A percentile compares a stretch with the other conserved stretches of the same genome.
Evolutionary conservation across 2,329 filamentous ascomycete species (phyloP).

Genomic region (Cladosporium halotolerans): DNA sequence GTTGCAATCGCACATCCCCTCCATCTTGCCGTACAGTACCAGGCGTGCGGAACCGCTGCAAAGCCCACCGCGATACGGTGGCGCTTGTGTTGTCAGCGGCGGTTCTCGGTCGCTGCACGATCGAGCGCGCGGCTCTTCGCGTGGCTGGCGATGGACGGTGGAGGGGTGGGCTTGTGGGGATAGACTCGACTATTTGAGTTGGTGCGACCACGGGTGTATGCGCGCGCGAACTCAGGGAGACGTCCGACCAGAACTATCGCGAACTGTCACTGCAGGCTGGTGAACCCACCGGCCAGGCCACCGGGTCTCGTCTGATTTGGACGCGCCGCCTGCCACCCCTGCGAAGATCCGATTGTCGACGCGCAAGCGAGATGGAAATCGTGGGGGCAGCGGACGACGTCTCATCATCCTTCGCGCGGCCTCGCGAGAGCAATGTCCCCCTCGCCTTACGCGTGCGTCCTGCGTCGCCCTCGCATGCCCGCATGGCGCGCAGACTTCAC

Average conservation of each 20-base stretch:
- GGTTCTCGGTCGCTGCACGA: neutral
- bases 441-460: neutral
- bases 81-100: neutral
- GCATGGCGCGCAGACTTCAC: slow-evolving; percentile 5
- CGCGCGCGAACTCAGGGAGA: neutral
- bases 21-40: neutral
- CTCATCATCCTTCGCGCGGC: neutral
- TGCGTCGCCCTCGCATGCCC: neutral
- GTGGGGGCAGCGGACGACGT: slow-evolving; percentile 3
- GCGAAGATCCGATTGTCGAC: slow-evolving; percentile 1
- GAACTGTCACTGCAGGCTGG: neutral
- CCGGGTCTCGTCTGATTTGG: neutral
- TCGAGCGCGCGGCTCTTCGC: neutral
- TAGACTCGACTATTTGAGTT: neutral
- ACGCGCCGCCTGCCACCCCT: neutral
- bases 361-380: slow-evolving; percentile 4
- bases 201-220: neutral
- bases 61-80: neutral
- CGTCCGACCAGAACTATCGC: neutral
- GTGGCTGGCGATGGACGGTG: neutral
- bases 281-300: neutral
- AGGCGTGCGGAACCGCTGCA: neutral
- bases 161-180: neutral
- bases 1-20: neutral
- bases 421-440: neutral